Percentiles rank a stretch among this genome's conserved stretches.
Conservation (phyloP, 73 alveolate species). For the Stentor roeselii region DNA sequence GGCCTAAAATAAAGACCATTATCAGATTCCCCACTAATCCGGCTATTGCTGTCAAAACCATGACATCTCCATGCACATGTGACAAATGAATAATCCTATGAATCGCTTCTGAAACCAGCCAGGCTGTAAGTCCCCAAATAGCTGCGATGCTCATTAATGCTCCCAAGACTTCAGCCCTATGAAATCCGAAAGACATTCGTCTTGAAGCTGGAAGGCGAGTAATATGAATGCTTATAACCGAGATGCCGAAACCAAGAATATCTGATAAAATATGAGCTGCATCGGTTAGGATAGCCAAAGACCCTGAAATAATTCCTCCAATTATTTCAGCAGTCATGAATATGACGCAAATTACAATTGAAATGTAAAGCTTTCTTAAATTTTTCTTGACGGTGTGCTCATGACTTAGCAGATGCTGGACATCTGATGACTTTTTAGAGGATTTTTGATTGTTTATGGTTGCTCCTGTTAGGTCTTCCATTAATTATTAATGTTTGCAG, state of each 20-base stretch:
- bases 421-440: too few species aligned
- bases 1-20: slow-evolving; percentile 64
- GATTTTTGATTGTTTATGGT: too few species aligned
- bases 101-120: slow-evolving; percentile 87
- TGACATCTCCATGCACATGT: slow-evolving; percentile 60
- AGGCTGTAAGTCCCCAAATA: slow-evolving; percentile 87
- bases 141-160: slow-evolving; percentile 79
- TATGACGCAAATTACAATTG: slow-evolving; percentile 25
- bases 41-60: slow-evolving; percentile 79
- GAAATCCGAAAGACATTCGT: slow-evolving; percentile 77
- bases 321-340: slow-evolving; percentile 55
- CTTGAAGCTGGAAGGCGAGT: slow-evolving; percentile 76
- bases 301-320: slow-evolving; percentile 90
- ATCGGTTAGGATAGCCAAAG: slow-evolving; percentile 94
- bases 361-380: not conserved
- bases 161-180: slow-evolving; percentile 93
- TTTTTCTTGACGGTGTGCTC: not conserved
- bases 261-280: slow-evolving; percentile 96
- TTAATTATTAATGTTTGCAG: too few species aligned
- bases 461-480: too few species aligned
- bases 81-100: slow-evolving; percentile 60
- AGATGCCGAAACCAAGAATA: slow-evolving; percentile 86
- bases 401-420: too few species aligned
- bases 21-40: slow-evolving; percentile 85
- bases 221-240: slow-evolving; percentile 70